These are phyloP conservation scores for Eucalyptus cladocalyx DNA, from an alignment of 345 rosid species.

Conservation along the genomic window DNA sequence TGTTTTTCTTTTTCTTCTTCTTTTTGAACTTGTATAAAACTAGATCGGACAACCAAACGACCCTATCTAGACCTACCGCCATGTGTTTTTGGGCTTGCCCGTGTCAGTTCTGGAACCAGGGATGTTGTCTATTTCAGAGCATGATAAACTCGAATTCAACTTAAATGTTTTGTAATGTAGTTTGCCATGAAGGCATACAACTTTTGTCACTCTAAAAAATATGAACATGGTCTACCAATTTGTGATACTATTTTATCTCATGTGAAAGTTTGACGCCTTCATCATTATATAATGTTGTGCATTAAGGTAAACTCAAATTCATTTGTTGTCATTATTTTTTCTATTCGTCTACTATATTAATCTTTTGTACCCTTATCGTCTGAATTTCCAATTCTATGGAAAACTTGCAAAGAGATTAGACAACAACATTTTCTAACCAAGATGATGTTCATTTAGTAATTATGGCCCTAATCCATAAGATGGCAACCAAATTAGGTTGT, in stretches of 20 bases:
- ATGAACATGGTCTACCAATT: background rate
- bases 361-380: background rate
- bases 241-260: accelerated
- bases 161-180: background rate
- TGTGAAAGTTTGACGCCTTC: background rate
- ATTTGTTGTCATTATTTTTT: background rate
- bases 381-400: background rate
- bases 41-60: background rate
- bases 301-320: background rate
- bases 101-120: background rate
- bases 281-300: background rate
- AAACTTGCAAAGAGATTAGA: background rate
- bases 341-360: accelerated
- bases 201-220: background rate
- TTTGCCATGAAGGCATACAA: background rate
- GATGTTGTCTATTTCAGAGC: background rate
- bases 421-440: background rate
- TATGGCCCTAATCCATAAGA: background rate
- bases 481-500: background rate
- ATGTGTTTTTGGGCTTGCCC: background rate
- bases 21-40: background rate
- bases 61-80: background rate
- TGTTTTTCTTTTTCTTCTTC: too few species aligned
- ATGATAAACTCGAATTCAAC: background rate
- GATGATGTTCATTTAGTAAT: background rate